Percentiles rank a stretch among this genome's conserved stretches.
These are phyloP conservation scores for Fusarium mexicanum DNA, from an alignment of 2,329 filamentous ascomycete species.

Conservation along the genomic window DNA sequence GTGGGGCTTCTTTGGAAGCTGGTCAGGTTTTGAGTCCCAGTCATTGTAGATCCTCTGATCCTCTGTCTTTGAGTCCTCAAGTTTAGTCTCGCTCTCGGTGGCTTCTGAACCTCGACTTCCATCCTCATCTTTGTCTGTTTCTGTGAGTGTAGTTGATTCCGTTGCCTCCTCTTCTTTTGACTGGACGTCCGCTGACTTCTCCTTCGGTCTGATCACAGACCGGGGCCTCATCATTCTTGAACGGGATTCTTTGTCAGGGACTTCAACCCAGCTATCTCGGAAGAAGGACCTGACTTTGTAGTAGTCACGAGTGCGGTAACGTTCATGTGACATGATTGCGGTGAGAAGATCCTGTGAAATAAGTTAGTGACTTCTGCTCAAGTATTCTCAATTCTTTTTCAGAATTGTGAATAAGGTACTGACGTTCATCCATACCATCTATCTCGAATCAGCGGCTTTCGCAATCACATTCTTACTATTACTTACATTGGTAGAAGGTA, in stretches of 20 bases:
- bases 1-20: not conserved
- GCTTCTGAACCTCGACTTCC: not conserved
- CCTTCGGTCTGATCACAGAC: not conserved
- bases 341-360: not conserved
- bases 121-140: too few relatives aligned
- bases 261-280: not conserved
- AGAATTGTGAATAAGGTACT: too few relatives aligned
- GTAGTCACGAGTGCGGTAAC: not conserved
- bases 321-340: not conserved
- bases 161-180: too few relatives aligned
- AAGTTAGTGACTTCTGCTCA: too few relatives aligned
- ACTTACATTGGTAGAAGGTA: constrained; percentile 11
- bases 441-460: fast-evolving
- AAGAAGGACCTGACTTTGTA: not conserved
- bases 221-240: constrained; percentile 11
- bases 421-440: constrained; percentile 15
- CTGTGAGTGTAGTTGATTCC: too few relatives aligned
- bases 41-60: not conserved
- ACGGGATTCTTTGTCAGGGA: not conserved
- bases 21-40: not conserved
- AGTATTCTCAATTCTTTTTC: too few relatives aligned
- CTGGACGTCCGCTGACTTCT: not conserved
- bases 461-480: fast-evolving
- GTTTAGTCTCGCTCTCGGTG: too few relatives aligned
- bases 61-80: too few relatives aligned